phyloP scores from a whole-genome alignment of 176 grass and related monocot genomes.

The Bromus sterilis region DNA sequence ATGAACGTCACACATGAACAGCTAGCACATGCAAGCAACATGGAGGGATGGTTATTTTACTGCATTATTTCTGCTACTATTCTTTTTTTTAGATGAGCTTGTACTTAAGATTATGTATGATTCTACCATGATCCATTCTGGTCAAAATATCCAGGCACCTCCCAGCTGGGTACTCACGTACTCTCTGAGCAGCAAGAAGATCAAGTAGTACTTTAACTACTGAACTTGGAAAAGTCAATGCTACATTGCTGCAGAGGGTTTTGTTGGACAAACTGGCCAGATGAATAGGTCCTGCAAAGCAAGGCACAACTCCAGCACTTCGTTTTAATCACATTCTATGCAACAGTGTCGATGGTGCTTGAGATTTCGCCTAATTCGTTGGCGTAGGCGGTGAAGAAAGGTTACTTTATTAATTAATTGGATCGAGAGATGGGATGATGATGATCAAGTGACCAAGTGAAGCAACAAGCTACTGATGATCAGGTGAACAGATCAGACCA shows the following conservation, averaged over 20 bases:
- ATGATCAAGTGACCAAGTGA: neutral
- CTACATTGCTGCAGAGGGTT: neutral
- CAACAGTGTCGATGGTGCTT: neutral
- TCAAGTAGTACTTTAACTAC: constrained; percentile 16
- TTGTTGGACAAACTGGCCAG: neutral
- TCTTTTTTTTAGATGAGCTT: neutral
- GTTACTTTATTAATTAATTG: neutral
- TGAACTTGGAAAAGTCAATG: neutral
- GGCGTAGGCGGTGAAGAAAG: neutral
- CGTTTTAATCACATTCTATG: neutral
- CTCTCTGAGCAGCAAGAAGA: constrained; percentile 9
- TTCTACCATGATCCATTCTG: constrained; percentile 6
- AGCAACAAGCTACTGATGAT: no score
- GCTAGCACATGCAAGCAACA: constrained; percentile 21
- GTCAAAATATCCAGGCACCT: neutral
- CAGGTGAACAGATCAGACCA: no score
- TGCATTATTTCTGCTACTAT: neutral
- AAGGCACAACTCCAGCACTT: neutral
- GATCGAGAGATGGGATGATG: neutral
- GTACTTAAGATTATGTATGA: constrained; percentile 14
- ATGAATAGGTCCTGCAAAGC: neutral
- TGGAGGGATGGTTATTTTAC: constrained; percentile 7
- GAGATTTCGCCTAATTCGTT: neutral
- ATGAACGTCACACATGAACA: constrained; percentile 17
- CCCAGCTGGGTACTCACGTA: neutral